Percentiles rank a stretch among this genome's conserved stretches.
Evolutionary conservation across 257 asterid genomes (phyloP).

Genomic region (Ballota nigra): DNA sequence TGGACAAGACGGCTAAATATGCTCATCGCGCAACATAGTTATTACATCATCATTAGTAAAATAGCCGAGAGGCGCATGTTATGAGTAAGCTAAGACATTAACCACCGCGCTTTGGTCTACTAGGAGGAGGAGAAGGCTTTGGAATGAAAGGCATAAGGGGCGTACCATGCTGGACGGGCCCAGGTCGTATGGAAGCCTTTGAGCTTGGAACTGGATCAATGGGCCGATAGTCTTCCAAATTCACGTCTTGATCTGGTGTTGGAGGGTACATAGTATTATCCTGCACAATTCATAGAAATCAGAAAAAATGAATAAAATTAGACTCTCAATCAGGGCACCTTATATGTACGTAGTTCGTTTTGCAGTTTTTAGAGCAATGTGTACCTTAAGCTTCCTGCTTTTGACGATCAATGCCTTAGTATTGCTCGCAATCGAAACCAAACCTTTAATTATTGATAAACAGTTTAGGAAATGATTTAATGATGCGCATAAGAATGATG

Average conservation of each 20-base stretch:
- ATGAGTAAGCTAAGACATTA: background rate
- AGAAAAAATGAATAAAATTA: background rate
- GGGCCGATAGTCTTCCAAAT: slow-evolving; percentile 69
- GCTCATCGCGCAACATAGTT: slow-evolving; percentile 17
- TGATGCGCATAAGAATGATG: too few relatives aligned
- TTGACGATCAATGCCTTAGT: slow-evolving; percentile 14
- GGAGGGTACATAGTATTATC: slow-evolving; percentile 9
- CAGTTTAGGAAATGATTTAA: too few relatives aligned
- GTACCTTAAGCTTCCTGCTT: slow-evolving; percentile 65
- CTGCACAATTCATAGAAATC: slow-evolving; percentile 21
- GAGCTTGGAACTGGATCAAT: slow-evolving; percentile 80
- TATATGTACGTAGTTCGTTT: background rate
- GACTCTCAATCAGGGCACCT: background rate
- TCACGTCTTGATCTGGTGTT: background rate
- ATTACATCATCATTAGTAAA: slow-evolving; percentile 5
- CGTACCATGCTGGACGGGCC: slow-evolving; percentile 81
- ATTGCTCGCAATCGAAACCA: slow-evolving; percentile 11
- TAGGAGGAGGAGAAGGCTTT: slow-evolving; percentile 66
- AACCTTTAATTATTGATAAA: slow-evolving; percentile 18
- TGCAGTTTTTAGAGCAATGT: background rate
- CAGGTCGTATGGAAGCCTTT: slow-evolving; percentile 62
- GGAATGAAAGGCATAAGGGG: slow-evolving; percentile 87
- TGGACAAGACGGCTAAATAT: background rate
- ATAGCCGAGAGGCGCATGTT: background rate
- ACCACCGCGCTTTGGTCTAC: slow-evolving; percentile 29